These are phyloP conservation scores for Pythium utonaiense DNA, from an alignment of 352 stramenopile species.

Conservation along the genomic window DNA sequence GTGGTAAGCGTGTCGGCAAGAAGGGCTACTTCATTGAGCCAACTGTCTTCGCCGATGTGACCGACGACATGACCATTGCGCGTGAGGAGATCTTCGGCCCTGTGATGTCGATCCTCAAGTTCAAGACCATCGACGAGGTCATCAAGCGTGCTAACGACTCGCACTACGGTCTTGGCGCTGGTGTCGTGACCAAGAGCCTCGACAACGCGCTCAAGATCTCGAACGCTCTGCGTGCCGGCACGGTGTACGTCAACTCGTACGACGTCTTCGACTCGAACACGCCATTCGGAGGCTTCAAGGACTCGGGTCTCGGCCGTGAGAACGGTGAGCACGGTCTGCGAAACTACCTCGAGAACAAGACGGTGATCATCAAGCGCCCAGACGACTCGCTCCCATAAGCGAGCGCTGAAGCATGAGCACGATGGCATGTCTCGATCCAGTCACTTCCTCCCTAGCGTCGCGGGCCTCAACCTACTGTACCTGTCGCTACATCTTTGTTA, in stretches of 20 bases:
- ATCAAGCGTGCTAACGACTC: conserved; percentile 85
- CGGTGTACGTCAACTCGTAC: conserved; percentile 95
- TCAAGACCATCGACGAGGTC: conserved; percentile 87
- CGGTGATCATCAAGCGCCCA: conserved; percentile 39
- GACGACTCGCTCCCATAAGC: conserved; percentile 37
- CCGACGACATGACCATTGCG: conserved; percentile 85
- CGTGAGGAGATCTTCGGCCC: conserved; percentile 93
- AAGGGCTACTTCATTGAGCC: conserved; percentile 78
- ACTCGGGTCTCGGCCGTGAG: conserved; percentile 83
- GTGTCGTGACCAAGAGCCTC: conserved; percentile 89
- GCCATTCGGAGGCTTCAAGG: conserved; percentile 87
- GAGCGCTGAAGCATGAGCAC: not conserved
- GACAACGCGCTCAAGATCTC: conserved; percentile 84
- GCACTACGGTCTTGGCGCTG: conserved; percentile 83
- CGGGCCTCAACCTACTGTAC: too few species aligned
- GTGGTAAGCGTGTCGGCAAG: conserved; percentile 65
- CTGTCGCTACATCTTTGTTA: too few species aligned
- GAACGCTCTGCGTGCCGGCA: conserved; percentile 85
- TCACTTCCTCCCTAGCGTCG: too few species aligned
- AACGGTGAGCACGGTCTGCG: conserved; percentile 65
- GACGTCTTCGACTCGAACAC: conserved; percentile 84
- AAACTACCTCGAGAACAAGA: conserved; percentile 73
- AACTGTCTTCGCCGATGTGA: conserved; percentile 71
- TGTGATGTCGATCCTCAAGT: conserved; percentile 88
- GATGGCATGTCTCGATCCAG: too few species aligned